Evolutionary conservation across 208 protist species (phyloP), one percentile per base, ranked within the genome.

Genomic region (Trypanosoma rangeli): DNA sequence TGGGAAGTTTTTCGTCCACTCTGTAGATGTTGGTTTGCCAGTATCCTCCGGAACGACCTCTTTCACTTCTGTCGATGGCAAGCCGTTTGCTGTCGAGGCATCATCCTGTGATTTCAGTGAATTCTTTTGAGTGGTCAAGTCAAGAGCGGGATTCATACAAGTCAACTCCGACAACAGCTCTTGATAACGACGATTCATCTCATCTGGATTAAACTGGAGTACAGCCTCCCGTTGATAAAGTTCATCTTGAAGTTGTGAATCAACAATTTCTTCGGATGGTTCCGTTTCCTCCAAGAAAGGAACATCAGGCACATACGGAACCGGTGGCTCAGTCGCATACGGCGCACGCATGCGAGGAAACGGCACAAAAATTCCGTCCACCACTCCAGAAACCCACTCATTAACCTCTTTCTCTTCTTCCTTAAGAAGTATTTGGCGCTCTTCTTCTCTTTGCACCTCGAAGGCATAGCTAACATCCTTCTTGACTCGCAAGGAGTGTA

Each of bases 401-500:
- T 55, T n/a, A 53, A 79, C 74, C 28, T 79, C 74, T 20, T 49
- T 52, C 16, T 50, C 52, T 42, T 79, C 74, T 26, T 64, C 22
- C 0, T 66, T 60, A 15, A 73, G 9, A 22, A 33, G 20, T 26
- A 2, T 31, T 37, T 61, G 15, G 42, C 42, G 20, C 57, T 79
- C 68, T 35, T 74, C 74, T 37, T 44, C 53, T 39, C 68, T 60
- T 59, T 74, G 31, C 12, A 46, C 20, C 37, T 79, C 74, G 57
- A 79, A 79, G 8, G n/a, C 60, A 46, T 73, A 79, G 68, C 55
- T 59, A 53, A 73, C 15, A 37, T 55, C 64, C 65, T 64, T 58
- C 13, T 73, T 70, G 8, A 62, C 42, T 52, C 60, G 57, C 13
- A 79, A 37, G 8, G 44, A 57, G 35, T 74, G 74, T 24, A 79